Base-by-base conservation (phyloP, 2,329 filamentous ascomycete genomes). In the Fusarium sp. region DNA sequence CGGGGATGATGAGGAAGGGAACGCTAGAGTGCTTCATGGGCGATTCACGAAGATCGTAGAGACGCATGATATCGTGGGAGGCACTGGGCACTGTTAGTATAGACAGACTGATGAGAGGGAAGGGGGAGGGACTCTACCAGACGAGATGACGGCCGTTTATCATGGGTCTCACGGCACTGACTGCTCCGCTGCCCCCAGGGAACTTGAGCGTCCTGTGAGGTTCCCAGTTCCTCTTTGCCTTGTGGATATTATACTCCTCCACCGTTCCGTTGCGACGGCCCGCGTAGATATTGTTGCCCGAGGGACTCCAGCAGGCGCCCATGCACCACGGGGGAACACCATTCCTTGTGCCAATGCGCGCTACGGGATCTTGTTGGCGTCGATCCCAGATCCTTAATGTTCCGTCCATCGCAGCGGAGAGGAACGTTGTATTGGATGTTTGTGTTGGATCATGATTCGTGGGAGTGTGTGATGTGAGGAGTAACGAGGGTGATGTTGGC, bases 291-390 rank as follows among this genome's bases (percentile, higher is more conserved):
- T 90, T 94, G 82, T 98, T 98, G 20, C 96, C 96, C 80, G 98
- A 93, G 1, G 95, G 95, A 61, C 93, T 95, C 96, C 96, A 99
- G 84, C 95, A 97, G 2, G 95, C 94, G 74, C 94, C 95, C 91
- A 97, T 98, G 82, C 95, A 98, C 95, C 95, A 99, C 1, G 95
- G 96, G 3, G 96, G 95, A 2, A 94, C 93, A 24, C 91, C 91
- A 16, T 90, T 89, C 16, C 91, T 87, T 24, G 93, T 93, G 3
- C 87, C 86, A 63, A 98, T 95, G 33, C 91, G 90, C 6, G 96
- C 95, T 4, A 97, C 87, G 0, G 95, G 92, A 39, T 92, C 88
- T 3, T 89, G 89, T 71, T 93, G 89, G 26, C 96, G 91, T 7
- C 92, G 87, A 78, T 99, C 97, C 95, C 96, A 99, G 73, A 99